phyloP scores from a whole-genome alignment of 805 yeast species.

The Candida rishiriensis region DNA sequence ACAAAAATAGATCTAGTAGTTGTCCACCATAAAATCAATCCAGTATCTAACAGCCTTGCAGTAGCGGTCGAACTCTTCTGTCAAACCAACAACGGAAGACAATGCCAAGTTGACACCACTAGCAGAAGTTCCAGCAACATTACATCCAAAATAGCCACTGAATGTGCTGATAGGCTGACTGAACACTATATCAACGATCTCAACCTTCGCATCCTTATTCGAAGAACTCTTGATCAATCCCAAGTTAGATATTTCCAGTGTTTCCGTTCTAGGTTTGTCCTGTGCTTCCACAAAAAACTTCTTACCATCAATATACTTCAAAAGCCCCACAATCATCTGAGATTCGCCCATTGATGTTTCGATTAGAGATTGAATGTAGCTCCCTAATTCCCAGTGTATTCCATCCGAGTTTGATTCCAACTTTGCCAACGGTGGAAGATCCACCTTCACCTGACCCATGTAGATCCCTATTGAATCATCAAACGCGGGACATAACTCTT shows the following conservation, averaged over 20 bases:
- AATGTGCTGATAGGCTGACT: slow-evolving; percentile 12
- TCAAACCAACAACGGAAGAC: slow-evolving; percentile 2
- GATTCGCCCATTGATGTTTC: not conserved
- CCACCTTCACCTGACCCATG: slow-evolving; percentile 10
- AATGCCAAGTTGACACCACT: slow-evolving; percentile 15
- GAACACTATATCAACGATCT: slow-evolving; percentile 14
- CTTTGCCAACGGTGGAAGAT: slow-evolving; percentile 12
- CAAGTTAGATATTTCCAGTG: slow-evolving; percentile 20
- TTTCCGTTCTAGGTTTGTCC: slow-evolving; percentile 2
- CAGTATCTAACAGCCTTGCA: slow-evolving; percentile 1
- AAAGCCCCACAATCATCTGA: slow-evolving; percentile 7
- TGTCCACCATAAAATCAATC: slow-evolving; percentile 1
- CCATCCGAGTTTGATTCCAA: not conserved
- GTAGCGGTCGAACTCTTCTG: slow-evolving; percentile 4
- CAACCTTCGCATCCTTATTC: not conserved
- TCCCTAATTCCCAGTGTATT: slow-evolving; percentile 14
- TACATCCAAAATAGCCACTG: slow-evolving; percentile 11
- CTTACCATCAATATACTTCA: slow-evolving; percentile 4
- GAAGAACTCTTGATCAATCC: slow-evolving; percentile 7
- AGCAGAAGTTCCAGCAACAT: slow-evolving; percentile 14
- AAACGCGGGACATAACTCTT: slow-evolving; percentile 2
- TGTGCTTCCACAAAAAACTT: slow-evolving; percentile 1
- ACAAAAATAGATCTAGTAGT: not conserved
- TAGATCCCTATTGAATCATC: slow-evolving; percentile 13
- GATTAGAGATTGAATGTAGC: slow-evolving; percentile 9